Percentiles rank a stretch among this genome's conserved stretches.
These are phyloP conservation scores for Tetracentron sinense DNA, from an alignment of 164 flowering plant species.

Conservation along the genomic window DNA sequence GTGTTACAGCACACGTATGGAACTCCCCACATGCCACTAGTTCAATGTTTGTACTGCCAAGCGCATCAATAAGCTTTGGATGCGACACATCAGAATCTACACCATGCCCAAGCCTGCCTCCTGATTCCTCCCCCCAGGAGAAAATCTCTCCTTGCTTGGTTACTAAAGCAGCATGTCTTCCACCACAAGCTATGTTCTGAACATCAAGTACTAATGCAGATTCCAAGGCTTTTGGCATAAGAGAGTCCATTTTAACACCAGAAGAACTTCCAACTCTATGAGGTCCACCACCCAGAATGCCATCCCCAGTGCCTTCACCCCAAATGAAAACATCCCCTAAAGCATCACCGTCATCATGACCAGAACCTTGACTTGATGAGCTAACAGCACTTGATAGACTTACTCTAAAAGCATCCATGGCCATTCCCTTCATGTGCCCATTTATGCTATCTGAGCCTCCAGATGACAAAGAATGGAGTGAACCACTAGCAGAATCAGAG, in stretches of 20 bases:
- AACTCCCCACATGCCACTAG: conserved; percentile 95
- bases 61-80: conserved; percentile 91
- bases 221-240: conserved; percentile 85
- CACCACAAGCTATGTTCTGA: conserved; percentile 96
- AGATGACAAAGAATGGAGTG: conserved; percentile 85
- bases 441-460: conserved; percentile 90
- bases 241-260: conserved; percentile 70
- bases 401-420: conserved; percentile 84
- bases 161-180: conserved; percentile 85
- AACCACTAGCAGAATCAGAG: conserved; percentile 72
- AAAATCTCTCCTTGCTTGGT: conserved; percentile 96
- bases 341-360: conserved; percentile 97
- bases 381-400: conserved; percentile 98
- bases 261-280: conserved; percentile 53
- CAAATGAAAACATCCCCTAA: conserved; percentile 96
- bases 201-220: conserved; percentile 96
- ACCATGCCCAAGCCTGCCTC: conserved; percentile 99
- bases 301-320: conserved; percentile 96
- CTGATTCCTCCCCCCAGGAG: conserved; percentile 97
- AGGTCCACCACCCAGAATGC: conserved; percentile 78
- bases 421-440: conserved; percentile 67
- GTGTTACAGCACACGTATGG: conserved; percentile 95
- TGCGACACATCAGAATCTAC: conserved; percentile 90
- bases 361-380: conserved; percentile 98
- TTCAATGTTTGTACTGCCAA: conserved; percentile 72